Evolutionary conservation across 73 alveolate species (phyloP).

Genomic region (Diophrys sp.): DNA sequence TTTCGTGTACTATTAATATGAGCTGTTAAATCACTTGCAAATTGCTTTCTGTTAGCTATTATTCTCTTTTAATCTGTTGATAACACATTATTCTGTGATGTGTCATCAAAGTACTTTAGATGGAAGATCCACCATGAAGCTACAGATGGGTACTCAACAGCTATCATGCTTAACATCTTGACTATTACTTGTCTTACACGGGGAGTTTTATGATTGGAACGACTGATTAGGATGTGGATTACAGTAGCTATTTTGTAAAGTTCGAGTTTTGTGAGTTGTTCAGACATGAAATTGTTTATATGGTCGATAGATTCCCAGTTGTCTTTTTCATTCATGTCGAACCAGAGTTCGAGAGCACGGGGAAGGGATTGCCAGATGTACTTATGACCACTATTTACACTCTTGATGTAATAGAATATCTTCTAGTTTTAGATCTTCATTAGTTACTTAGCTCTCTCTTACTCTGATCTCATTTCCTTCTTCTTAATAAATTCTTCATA

Average conservation of each 20-base stretch:
- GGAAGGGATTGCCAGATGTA: slow-evolving; percentile 63
- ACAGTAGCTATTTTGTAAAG: slow-evolving; percentile 52
- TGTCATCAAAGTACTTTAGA: slow-evolving; percentile 44
- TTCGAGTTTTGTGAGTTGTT: slow-evolving; percentile 34
- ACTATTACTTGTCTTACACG: slow-evolving; percentile 32
- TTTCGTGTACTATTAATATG: not conserved
- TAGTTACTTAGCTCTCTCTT: not conserved
- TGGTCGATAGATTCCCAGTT: not conserved
- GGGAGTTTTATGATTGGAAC: slow-evolving; percentile 23
- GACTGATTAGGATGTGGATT: slow-evolving; percentile 32
- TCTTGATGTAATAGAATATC: slow-evolving; percentile 31
- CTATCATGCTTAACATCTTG: slow-evolving; percentile 32
- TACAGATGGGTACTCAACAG: slow-evolving; percentile 40
- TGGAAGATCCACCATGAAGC: slow-evolving; percentile 70
- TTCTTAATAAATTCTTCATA: not conserved
- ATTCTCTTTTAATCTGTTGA: slow-evolving; percentile 7
- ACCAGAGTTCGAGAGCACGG: slow-evolving; percentile 63
- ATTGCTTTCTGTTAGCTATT: slow-evolving; percentile 11
- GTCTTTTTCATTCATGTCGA: slow-evolving; percentile 27
- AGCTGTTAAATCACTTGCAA: not conserved
- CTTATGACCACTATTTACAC: slow-evolving; percentile 33
- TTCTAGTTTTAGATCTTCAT: slow-evolving; percentile 4
- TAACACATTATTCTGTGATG: slow-evolving; percentile 32
- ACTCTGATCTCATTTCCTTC: not conserved
- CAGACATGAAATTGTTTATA: slow-evolving; percentile 28